Evolutionary conservation across 164 flowering plant species (phyloP).

Genomic region (Warburgia ugandensis): DNA sequence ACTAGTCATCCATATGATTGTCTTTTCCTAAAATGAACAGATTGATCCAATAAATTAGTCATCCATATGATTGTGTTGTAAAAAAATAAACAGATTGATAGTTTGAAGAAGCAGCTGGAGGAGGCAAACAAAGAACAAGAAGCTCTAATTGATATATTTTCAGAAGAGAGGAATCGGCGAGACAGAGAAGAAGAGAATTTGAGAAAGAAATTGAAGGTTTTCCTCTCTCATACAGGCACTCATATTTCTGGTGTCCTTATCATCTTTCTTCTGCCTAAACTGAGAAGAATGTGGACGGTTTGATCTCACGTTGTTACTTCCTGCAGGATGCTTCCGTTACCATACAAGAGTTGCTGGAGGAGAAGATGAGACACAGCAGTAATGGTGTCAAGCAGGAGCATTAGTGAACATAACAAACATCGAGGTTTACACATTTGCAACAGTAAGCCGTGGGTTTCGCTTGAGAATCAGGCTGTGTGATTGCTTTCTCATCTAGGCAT

Average conservation of each 20-base stretch:
- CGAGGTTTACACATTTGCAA: too few relatives aligned
- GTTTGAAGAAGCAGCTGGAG: constrained; percentile 34
- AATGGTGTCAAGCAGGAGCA: too few relatives aligned
- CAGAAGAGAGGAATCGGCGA: constrained; percentile 62
- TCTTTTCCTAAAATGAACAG: too few relatives aligned
- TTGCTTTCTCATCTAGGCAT: too few relatives aligned
- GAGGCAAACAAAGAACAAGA: constrained; percentile 70
- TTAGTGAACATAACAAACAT: too few relatives aligned
- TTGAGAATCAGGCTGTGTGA: too few relatives aligned
- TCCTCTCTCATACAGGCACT: not conserved
- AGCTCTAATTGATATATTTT: constrained; percentile 51
- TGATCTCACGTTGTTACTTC: not conserved
- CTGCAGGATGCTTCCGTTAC: constrained; percentile 24
- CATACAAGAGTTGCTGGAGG: constrained; percentile 21
- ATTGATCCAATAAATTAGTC: too few relatives aligned
- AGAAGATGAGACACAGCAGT: too few relatives aligned
- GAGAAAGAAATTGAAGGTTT: constrained; percentile 65
- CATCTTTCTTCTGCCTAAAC: not conserved
- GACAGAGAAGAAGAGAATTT: constrained; percentile 54
- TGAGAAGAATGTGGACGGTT: not conserved
- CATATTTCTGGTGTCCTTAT: not conserved
- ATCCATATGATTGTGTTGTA: too few relatives aligned
- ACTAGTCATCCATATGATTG: too few relatives aligned
- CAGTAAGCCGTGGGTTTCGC: too few relatives aligned
- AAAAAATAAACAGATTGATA: constrained; percentile 39